phyloP scores from a whole-genome alignment of 495 filamentous ascomycete species.

The Aspergillus bertholletiae region DNA sequence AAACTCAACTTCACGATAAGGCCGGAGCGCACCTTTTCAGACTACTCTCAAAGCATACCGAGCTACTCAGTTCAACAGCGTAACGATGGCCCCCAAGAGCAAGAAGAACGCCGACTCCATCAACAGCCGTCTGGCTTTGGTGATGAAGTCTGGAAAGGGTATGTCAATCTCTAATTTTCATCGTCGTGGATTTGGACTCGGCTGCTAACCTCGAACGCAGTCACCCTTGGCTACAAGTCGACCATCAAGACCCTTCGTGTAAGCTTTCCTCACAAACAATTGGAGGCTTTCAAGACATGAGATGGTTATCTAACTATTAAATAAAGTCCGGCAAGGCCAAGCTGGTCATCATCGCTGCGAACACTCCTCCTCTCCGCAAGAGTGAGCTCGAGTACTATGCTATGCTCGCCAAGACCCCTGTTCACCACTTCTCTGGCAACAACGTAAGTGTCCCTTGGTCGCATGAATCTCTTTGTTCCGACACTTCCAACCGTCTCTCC shows the following conservation, averaged over 20 bases:
- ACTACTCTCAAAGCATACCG: conserved; percentile 13
- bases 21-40: conserved; percentile 38
- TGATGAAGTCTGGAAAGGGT: conserved; percentile 96
- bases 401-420: conserved; percentile 88
- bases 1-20: conserved; percentile 21
- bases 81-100: conserved; percentile 87
- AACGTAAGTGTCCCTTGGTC: conserved; percentile 67
- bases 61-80: conserved; percentile 32
- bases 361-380: conserved; percentile 95
- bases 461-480: background rate
- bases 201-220: conserved; percentile 28
- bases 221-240: conserved; percentile 89
- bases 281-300: background rate
- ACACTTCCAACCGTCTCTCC: background rate
- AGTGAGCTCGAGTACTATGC: conserved; percentile 89
- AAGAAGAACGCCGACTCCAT: conserved; percentile 92
- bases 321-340: conserved; percentile 50
- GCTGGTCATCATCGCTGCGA: conserved; percentile 78
- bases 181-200: background rate
- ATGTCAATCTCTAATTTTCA: conserved; percentile 15
- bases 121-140: conserved; percentile 84
- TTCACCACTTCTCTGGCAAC: conserved; percentile 96
- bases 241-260: conserved; percentile 89
- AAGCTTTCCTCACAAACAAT: conserved; percentile 3
- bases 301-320: background rate